Evolutionary conservation across 2,329 filamentous ascomycete genomes (phyloP).

Genomic region (Coniochaeta ligniaria): DNA sequence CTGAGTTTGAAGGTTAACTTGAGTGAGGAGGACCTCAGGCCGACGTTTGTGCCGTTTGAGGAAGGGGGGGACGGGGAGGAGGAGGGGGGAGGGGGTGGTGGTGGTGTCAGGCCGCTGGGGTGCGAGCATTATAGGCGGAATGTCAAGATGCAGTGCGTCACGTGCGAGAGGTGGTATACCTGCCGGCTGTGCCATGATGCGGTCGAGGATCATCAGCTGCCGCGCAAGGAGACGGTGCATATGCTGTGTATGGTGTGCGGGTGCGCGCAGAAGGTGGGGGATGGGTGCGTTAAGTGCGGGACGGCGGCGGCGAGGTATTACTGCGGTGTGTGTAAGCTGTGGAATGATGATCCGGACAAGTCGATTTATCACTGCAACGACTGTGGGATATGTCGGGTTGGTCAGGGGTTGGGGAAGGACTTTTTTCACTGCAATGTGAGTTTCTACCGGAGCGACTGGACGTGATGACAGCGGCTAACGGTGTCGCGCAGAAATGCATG

Average conservation of each 20-base stretch:
- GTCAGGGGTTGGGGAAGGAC: constrained; percentile 87
- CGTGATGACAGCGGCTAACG: constrained; percentile 1
- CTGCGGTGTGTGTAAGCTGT: constrained; percentile 89
- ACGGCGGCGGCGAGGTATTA: constrained; percentile 81
- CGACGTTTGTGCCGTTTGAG: constrained; percentile 51
- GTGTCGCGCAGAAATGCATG: constrained; percentile 63
- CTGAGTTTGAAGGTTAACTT: constrained; percentile 38
- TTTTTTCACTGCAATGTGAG: constrained; percentile 95
- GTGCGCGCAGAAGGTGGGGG: constrained; percentile 73
- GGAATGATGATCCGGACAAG: constrained; percentile 88
- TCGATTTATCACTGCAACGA: constrained; percentile 94
- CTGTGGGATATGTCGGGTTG: constrained; percentile 90
- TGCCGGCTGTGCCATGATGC: constrained; percentile 93
- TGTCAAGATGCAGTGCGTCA: constrained; percentile 89
- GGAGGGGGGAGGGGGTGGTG: constrained; percentile 10
- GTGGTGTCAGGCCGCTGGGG: constrained; percentile 50
- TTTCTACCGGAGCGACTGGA: not conserved
- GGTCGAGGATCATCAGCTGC: constrained; percentile 68
- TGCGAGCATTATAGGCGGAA: constrained; percentile 94
- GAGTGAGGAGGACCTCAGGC: constrained; percentile 54
- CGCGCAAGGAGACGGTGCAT: constrained; percentile 77
- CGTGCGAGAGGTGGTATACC: constrained; percentile 87
- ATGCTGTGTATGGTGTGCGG: constrained; percentile 98
- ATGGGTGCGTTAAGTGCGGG: constrained; percentile 71
- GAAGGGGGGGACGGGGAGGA: constrained; percentile 32